These are phyloP conservation scores for Tricholoma furcatifolium DNA, from an alignment of 768 basidiomycete genomes.

Conservation along the genomic window DNA sequence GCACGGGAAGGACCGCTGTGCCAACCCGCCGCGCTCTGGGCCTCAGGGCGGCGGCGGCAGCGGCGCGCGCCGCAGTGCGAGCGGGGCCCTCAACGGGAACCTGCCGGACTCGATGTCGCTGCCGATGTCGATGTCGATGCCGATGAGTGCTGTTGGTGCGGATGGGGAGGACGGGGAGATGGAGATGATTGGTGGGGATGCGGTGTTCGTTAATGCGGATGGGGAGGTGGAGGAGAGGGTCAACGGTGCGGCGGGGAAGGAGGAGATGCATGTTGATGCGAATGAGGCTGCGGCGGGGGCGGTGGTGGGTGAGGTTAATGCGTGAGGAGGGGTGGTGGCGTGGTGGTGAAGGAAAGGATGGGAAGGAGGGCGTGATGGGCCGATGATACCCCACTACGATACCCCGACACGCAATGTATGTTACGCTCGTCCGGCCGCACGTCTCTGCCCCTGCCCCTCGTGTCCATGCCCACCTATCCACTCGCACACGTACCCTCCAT, in stretches of 20 bases:
- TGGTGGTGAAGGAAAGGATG: slow-evolving; percentile 22
- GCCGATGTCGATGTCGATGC: background rate
- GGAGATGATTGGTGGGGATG: slow-evolving; percentile 29
- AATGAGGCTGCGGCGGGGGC: slow-evolving; percentile 20
- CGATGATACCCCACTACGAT: slow-evolving; percentile 5
- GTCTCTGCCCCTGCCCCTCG: background rate
- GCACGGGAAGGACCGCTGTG: slow-evolving; percentile 95
- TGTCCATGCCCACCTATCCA: background rate
- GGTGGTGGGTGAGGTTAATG: slow-evolving; percentile 15
- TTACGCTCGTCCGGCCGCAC: slow-evolving; percentile 3
- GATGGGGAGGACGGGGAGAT: slow-evolving; percentile 34
- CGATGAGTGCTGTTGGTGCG: slow-evolving; percentile 35
- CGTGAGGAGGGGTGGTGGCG: background rate
- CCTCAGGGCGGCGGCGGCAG: slow-evolving; percentile 65
- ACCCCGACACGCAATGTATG: background rate
- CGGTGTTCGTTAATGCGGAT: slow-evolving; percentile 26
- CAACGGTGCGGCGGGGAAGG: background rate
- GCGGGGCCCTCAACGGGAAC: background rate
- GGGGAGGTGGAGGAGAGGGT: slow-evolving; percentile 22
- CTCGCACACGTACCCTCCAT: too few relatives aligned
- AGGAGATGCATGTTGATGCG: background rate
- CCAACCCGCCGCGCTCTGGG: slow-evolving; percentile 85
- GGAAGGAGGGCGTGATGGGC: slow-evolving; percentile 31
- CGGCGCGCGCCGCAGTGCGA: slow-evolving; percentile 30
- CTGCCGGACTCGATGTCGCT: too few relatives aligned